Percentiles rank a stretch among this genome's conserved stretches.
Conservation (phyloP, 495 filamentous ascomycete species). For the Letharia lupina region DNA sequence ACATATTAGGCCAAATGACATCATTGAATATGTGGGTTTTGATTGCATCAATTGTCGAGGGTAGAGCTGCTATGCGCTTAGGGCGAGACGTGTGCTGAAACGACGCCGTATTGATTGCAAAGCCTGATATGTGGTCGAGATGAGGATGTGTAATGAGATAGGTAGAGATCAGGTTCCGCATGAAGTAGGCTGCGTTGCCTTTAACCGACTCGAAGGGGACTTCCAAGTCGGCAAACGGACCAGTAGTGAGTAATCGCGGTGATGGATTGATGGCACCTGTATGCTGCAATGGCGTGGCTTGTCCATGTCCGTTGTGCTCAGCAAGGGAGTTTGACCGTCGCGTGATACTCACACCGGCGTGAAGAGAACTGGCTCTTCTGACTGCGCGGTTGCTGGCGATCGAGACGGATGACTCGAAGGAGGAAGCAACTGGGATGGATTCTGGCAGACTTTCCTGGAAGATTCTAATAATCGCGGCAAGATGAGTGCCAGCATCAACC, state of each 20-base stretch:
- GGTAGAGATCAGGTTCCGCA: slow-evolving; percentile 69
- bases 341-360: background rate
- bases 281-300: slow-evolving; percentile 25
- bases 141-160: slow-evolving; percentile 92
- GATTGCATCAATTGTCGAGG: slow-evolving; percentile 76
- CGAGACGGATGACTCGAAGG: slow-evolving; percentile 3
- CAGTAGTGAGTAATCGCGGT: slow-evolving; percentile 26
- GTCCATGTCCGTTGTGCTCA: slow-evolving; percentile 7
- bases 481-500: slow-evolving; percentile 86
- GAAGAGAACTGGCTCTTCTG: slow-evolving; percentile 13
- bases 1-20: slow-evolving; percentile 94
- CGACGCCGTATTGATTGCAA: slow-evolving; percentile 85
- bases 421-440: slow-evolving; percentile 10
- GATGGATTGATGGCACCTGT: slow-evolving; percentile 6
- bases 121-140: slow-evolving; percentile 83
- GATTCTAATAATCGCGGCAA: slow-evolving; percentile 70
- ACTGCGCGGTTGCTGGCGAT: background rate
- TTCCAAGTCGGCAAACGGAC: slow-evolving; percentile 69
- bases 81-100: slow-evolving; percentile 63
- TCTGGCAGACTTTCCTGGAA: slow-evolving; percentile 46
- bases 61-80: slow-evolving; percentile 76
- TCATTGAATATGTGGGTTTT: slow-evolving; percentile 96
- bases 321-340: slow-evolving; percentile 9
- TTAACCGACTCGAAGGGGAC: slow-evolving; percentile 51
- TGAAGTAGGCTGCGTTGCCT: slow-evolving; percentile 73